Percentiles rank a stretch among this genome's conserved stretches.
phyloP scores from a whole-genome alignment of 805 yeast species.

The Starmera pachycereana region DNA sequence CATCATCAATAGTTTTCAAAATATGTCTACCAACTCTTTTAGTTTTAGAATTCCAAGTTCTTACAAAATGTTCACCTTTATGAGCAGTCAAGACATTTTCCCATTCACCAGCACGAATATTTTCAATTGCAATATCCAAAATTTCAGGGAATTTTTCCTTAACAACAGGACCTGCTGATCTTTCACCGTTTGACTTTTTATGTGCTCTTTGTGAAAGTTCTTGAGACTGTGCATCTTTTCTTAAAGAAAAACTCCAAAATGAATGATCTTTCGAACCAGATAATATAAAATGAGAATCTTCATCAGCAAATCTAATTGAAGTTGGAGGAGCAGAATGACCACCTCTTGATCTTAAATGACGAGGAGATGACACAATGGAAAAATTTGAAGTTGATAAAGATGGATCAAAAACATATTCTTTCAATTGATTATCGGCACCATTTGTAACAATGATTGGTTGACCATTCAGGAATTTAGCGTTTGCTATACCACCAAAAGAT shows the following conservation, averaged over 20 bases:
- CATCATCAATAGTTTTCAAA: constrained; percentile 67
- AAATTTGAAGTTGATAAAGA: constrained; percentile 51
- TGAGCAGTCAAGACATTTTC: constrained; percentile 88
- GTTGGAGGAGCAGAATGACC: constrained; percentile 95
- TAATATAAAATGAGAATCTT: constrained; percentile 70
- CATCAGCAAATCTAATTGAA: constrained; percentile 63
- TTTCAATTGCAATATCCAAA: constrained; percentile 57
- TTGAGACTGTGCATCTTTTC: constrained; percentile 95
- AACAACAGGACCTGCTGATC: constrained; percentile 47
- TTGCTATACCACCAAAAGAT: constrained; percentile 65
- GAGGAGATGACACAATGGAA: constrained; percentile 75
- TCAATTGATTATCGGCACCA: constrained; percentile 84
- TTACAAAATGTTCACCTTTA: constrained; percentile 69
- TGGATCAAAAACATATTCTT: constrained; percentile 92
- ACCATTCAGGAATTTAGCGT: constrained; percentile 70
- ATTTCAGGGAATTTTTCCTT: constrained; percentile 74
- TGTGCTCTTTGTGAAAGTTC: constrained; percentile 73
- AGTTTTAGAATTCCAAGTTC: constrained; percentile 79
- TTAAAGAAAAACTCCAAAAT: constrained; percentile 83
- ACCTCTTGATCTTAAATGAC: constrained; percentile 86
- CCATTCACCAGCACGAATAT: constrained; percentile 81
- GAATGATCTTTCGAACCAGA: constrained; percentile 83
- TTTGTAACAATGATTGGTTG: constrained; percentile 84
- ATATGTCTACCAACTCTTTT: constrained; percentile 73
- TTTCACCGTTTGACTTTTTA: constrained; percentile 32